Evolutionary conservation across 2,329 filamentous ascomycete species (phyloP).

Genomic region (Chrysoporthe cubensis): DNA sequence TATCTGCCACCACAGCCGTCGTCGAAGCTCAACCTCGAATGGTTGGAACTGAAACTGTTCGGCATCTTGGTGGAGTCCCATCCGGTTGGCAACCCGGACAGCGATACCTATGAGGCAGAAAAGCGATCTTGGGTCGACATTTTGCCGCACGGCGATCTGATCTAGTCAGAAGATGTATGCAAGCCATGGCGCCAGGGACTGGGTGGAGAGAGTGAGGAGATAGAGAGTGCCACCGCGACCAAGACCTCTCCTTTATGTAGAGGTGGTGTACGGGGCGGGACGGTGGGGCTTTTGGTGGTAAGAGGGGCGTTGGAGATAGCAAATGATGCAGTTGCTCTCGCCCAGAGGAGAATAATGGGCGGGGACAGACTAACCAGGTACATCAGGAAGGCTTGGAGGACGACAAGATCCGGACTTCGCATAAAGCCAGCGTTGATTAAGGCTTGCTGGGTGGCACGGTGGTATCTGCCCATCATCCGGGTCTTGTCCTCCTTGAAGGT

Average conservation of each 20-base stretch:
- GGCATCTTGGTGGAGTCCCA: conserved; percentile 70
- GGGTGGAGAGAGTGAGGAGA: neutral
- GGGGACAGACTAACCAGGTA: conserved; percentile 59
- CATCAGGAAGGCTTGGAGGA: conserved; percentile 69
- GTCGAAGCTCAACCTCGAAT: conserved; percentile 72
- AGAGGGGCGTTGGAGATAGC: too few relatives aligned
- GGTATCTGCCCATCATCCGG: conserved; percentile 56
- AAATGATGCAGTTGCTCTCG: neutral
- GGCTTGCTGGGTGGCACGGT: conserved; percentile 64
- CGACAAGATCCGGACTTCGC: conserved; percentile 64
- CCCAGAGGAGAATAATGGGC: neutral
- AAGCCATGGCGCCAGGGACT: too few relatives aligned
- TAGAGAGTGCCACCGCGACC: too few relatives aligned
- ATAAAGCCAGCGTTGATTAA: conserved; percentile 70
- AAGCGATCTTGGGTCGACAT: conserved; percentile 62
- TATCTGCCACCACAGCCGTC: conserved; percentile 75
- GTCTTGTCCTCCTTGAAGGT: conserved; percentile 59
- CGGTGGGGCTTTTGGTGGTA: too few relatives aligned
- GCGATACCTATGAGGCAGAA: conserved; percentile 68
- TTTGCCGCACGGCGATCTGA: conserved; percentile 60
- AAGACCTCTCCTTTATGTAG: too few relatives aligned
- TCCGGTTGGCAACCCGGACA: conserved; percentile 68
- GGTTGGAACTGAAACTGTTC: conserved; percentile 52
- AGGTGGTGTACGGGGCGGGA: too few relatives aligned
- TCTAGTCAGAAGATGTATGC: conserved; percentile 32